phyloP scores from a whole-genome alignment of 2,329 filamentous ascomycete genomes.

The Neopestalotiopsis rosae region DNA sequence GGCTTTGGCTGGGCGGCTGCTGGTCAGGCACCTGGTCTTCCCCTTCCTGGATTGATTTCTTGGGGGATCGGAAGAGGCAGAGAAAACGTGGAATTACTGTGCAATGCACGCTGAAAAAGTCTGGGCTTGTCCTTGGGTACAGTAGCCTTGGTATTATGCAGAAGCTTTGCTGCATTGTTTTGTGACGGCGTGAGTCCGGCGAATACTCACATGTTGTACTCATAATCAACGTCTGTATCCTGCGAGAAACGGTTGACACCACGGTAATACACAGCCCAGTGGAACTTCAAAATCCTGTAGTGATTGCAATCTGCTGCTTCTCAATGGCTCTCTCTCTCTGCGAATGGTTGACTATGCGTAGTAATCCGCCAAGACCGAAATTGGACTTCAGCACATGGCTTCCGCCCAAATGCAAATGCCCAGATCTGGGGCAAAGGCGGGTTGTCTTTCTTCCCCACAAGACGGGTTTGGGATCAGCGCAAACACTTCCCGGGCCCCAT shows the following conservation, averaged over 20 bases:
- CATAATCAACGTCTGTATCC: not conserved
- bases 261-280: not conserved
- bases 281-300: not conserved
- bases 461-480: not conserved
- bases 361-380: not conserved
- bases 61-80: not conserved
- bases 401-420: not conserved
- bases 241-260: no score
- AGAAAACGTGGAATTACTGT: constrained; percentile 4
- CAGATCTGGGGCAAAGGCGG: constrained; percentile 2
- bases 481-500: not conserved
- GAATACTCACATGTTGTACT: not conserved
- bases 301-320: not conserved
- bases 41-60: not conserved
- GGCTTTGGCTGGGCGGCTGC: not conserved
- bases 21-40: not conserved
- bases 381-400: constrained; percentile 2
- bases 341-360: not conserved
- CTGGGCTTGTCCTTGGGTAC: not conserved
- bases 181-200: not conserved
- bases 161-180: not conserved
- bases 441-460: not conserved
- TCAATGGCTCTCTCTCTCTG: not conserved
- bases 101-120: constrained; percentile 5
- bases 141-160: not conserved